phyloP scores from a whole-genome alignment of 2,329 filamentous ascomycete genomes.

The Aureobasidium sp. region DNA sequence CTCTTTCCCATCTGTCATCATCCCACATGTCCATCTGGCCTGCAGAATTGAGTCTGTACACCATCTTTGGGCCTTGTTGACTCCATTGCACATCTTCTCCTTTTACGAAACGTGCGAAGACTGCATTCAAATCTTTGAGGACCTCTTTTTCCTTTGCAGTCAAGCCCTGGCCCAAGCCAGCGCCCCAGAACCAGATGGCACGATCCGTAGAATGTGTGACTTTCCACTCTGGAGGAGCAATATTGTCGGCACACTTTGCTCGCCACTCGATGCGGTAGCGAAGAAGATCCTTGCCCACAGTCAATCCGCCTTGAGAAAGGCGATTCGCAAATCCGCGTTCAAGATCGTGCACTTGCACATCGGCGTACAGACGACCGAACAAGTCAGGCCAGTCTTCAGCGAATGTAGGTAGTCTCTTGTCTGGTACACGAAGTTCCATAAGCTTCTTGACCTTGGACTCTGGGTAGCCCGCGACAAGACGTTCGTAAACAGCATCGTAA shows the following conservation, averaged over 20 bases:
- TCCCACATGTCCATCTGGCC: slow-evolving; percentile 39
- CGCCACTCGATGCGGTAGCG: slow-evolving; percentile 50
- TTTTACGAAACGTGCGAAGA: slow-evolving; percentile 33
- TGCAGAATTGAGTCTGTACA: slow-evolving; percentile 39
- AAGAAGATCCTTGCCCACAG: slow-evolving; percentile 38
- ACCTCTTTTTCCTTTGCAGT: slow-evolving; percentile 37
- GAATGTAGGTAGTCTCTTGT: slow-evolving; percentile 28
- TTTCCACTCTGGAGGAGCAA: slow-evolving; percentile 40
- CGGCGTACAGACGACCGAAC: slow-evolving; percentile 48
- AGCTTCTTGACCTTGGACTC: slow-evolving; percentile 35
- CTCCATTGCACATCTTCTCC: slow-evolving; percentile 36
- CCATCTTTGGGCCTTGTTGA: slow-evolving; percentile 27
- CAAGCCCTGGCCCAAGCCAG: slow-evolving; percentile 33
- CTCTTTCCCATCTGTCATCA: slow-evolving; percentile 41
- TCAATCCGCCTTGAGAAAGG: slow-evolving; percentile 33
- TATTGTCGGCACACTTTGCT: slow-evolving; percentile 37
- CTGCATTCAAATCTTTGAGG: slow-evolving; percentile 31
- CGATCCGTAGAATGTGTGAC: slow-evolving; percentile 49
- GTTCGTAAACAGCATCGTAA: slow-evolving; percentile 34
- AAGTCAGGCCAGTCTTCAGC: slow-evolving; percentile 42
- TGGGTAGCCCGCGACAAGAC: slow-evolving; percentile 48
- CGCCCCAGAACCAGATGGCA: slow-evolving; percentile 50
- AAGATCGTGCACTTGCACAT: slow-evolving; percentile 48
- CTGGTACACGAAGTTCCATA: slow-evolving; percentile 23
- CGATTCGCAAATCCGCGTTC: slow-evolving; percentile 44